A percentile compares a stretch with the other conserved stretches of the same genome.
phyloP scores from a whole-genome alignment of 768 basidiomycete species.

The Ramaria sp. region DNA sequence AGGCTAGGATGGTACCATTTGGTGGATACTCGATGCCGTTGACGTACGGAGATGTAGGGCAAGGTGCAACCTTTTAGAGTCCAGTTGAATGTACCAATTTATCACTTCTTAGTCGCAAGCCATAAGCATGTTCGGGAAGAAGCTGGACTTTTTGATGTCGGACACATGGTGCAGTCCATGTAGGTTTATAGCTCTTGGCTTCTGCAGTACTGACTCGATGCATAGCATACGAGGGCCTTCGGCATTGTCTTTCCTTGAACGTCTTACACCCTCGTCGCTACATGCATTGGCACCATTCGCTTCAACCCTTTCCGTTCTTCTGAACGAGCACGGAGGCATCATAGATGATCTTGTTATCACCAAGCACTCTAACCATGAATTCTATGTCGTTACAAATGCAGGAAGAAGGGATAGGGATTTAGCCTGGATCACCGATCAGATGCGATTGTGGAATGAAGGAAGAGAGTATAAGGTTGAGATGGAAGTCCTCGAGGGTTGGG shows the following conservation, averaged over 20 bases:
- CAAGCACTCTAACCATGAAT: slow-evolving; percentile 68
- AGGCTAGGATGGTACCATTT: slow-evolving; percentile 93
- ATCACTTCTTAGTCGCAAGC: slow-evolving; percentile 53
- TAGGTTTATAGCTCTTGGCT: slow-evolving; percentile 23
- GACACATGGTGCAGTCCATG: slow-evolving; percentile 96
- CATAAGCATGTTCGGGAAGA: slow-evolving; percentile 80
- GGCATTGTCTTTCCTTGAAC: slow-evolving; percentile 73
- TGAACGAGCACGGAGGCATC: slow-evolving; percentile 87
- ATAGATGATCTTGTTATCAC: slow-evolving; percentile 94
- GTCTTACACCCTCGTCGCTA: slow-evolving; percentile 81
- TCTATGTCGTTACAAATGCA: slow-evolving; percentile 96
- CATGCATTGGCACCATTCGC: slow-evolving; percentile 53
- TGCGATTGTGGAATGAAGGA: slow-evolving; percentile 74
- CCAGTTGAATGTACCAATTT: background rate
- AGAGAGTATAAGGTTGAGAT: slow-evolving; percentile 49
- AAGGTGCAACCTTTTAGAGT: slow-evolving; percentile 38
- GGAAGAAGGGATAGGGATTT: slow-evolving; percentile 76
- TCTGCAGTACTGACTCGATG: background rate
- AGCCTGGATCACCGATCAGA: slow-evolving; percentile 56
- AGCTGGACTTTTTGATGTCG: slow-evolving; percentile 91
- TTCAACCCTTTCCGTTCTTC: slow-evolving; percentile 79
- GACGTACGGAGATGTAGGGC: slow-evolving; percentile 70
- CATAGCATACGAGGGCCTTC: slow-evolving; percentile 72
- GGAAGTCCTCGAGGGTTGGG: slow-evolving; percentile 76
- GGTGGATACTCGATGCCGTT: slow-evolving; percentile 95